Conservation (phyloP, 352 stramenopile genomes). For the Aphanomyces astaci region DNA sequence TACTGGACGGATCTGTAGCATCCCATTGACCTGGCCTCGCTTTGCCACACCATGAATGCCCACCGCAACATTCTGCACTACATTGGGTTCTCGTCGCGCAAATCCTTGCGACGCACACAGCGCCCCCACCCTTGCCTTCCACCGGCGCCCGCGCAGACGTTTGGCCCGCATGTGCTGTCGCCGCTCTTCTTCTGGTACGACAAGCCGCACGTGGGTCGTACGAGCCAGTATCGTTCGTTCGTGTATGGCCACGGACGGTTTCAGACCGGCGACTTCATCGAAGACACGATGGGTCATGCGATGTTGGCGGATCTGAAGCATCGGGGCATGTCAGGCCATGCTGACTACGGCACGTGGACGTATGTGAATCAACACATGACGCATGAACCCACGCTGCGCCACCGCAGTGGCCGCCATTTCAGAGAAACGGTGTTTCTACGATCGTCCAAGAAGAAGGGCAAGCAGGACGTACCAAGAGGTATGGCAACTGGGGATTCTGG, state of each 20-base stretch:
- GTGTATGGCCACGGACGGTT: slow-evolving; percentile 17
- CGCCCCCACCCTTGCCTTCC: slow-evolving; percentile 11
- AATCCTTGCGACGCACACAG: background rate
- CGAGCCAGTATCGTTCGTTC: slow-evolving; percentile 17
- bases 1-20: background rate
- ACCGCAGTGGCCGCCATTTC: slow-evolving; percentile 19
- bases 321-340: background rate
- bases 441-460: background rate
- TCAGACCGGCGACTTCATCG: slow-evolving; percentile 15
- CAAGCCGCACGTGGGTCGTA: slow-evolving; percentile 15
- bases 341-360: slow-evolving; percentile 13
- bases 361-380: slow-evolving; percentile 4
- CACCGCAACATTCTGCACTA: slow-evolving; percentile 3
- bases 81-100: slow-evolving; percentile 20
- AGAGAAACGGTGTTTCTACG: slow-evolving; percentile 6
- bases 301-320: slow-evolving; percentile 18
- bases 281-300: slow-evolving; percentile 14
- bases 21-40: background rate
- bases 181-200: slow-evolving; percentile 24
- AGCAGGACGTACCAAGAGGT: background rate
- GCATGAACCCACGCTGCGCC: slow-evolving; percentile 1
- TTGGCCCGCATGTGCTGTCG: background rate
- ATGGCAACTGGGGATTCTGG: too few species aligned
- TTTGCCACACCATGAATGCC: background rate
- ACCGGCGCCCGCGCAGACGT: background rate